phyloP scores from a whole-genome alignment of 768 basidiomycete genomes.

The Russula olivacea region DNA sequence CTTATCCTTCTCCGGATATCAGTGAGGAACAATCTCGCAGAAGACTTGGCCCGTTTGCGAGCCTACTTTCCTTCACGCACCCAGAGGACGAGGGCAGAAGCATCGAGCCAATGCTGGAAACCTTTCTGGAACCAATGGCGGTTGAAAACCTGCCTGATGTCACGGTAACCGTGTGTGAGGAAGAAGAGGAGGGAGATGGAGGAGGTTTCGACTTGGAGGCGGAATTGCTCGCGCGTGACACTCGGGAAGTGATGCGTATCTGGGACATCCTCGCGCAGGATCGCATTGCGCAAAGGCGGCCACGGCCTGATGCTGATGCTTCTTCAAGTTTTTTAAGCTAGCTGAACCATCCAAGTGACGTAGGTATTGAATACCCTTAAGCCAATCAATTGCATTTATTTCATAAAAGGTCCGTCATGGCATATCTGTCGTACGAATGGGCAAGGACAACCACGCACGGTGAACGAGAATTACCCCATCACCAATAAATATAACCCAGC shows the following conservation, averaged over 20 bases:
- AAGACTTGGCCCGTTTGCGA: conserved; percentile 60
- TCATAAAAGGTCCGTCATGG: too few relatives aligned
- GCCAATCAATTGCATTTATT: too few relatives aligned
- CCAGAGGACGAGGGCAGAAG: conserved; percentile 23
- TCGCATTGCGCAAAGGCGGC: conserved; percentile 6
- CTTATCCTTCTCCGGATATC: conserved; percentile 57
- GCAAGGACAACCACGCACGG: too few relatives aligned
- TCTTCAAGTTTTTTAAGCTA: too few relatives aligned
- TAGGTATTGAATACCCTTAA: too few relatives aligned
- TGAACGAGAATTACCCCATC: too few relatives aligned
- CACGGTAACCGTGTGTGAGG: conserved; percentile 4
- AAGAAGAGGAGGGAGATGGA: conserved; percentile 30
- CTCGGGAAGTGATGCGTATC: conserved; percentile 31
- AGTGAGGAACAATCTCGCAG: conserved; percentile 50
- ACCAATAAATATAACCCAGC: too few relatives aligned
- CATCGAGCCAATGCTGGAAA: conserved; percentile 13
- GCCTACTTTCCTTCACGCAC: conserved; percentile 44
- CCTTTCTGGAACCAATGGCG: neutral
- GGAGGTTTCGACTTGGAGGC: neutral
- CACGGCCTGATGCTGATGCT: neutral
- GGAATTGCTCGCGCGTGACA: conserved; percentile 34
- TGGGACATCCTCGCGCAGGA: conserved; percentile 22
- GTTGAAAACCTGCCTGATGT: neutral
- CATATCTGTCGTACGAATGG: too few relatives aligned
- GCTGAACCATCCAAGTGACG: too few relatives aligned